Evolutionary conservation across 345 rosid species (phyloP), one percentile per base, ranked within the genome.

Genomic region (Toxicodendron radicans): DNA sequence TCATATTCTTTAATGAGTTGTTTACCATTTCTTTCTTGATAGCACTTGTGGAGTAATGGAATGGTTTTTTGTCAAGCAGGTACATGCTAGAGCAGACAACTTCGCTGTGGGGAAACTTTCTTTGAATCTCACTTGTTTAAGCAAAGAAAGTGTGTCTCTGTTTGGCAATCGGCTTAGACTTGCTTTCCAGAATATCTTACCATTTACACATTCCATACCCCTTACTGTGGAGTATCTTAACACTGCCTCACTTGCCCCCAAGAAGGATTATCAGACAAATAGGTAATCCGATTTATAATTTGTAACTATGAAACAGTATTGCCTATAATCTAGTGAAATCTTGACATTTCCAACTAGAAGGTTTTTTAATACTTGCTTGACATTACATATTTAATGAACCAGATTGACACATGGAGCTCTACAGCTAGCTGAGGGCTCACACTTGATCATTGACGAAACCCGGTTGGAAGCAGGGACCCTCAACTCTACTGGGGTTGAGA

Each of bases 51-150:
- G 70, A 7, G 35, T 45, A 69, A 69, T 21, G 1, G 53, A 30
- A 61, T 20, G 57, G 49, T 45, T 64, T 38, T 62, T 69, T 58
- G 24, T 20, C 49, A 58, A 63, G 59, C 80, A 95, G 99, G 94
- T 95, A 68, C 90, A 90, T 81, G 82, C 93, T 66, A 87, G 98
- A 77, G 86, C 81, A n/a, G 96, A 90, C 69, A 79, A 82, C 66
- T 81, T 86, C 79, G 97, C 97, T n/a, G 91, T 95, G 2, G 97
- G 99, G 82, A 94, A 94, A 84, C 90, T 94, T 79, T 89, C 98
- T 7, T 80, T 90, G 33, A 94, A 92, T 72, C 89, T 94, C 49
- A 87, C 83, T 18, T 75, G 87, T 78, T 85, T 91, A 59, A 89
- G 70, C 79, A 90, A 85, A 79, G 96, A 94, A 75, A 87, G 84